phyloP scores from a whole-genome alignment of 768 basidiomycete genomes.

The Coprinellus micaceus region DNA sequence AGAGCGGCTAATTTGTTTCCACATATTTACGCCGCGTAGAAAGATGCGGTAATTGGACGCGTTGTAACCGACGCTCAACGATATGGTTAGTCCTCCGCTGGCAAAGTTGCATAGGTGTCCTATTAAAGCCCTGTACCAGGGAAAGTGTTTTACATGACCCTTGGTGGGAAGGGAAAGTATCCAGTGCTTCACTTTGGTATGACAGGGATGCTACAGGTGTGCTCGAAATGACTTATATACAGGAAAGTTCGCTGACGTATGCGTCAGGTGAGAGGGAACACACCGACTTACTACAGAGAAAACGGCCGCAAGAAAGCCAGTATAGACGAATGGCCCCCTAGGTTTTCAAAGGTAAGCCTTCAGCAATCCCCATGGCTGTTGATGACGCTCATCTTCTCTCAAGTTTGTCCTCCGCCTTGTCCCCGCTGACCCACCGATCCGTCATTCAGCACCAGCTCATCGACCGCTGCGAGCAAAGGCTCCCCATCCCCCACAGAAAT shows the following conservation, averaged over 20 bases:
- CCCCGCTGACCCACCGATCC: too few relatives aligned
- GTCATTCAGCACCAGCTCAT: too few relatives aligned
- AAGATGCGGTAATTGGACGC: conserved; percentile 44
- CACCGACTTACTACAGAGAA: conserved; percentile 47
- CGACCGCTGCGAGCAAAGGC: not conserved
- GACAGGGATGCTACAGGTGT: conserved; percentile 75
- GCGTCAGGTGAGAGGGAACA: conserved; percentile 44
- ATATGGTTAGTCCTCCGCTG: conserved; percentile 41
- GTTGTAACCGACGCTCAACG: conserved; percentile 43
- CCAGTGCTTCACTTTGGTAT: conserved; percentile 82
- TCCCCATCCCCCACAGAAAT: conserved; percentile 39
- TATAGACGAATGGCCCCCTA: conserved; percentile 58
- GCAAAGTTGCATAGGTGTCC: conserved; percentile 2
- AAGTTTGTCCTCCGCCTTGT: conserved; percentile 59
- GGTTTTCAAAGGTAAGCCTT: conserved; percentile 66
- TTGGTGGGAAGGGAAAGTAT: conserved; percentile 55
- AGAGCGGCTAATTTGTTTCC: too few relatives aligned
- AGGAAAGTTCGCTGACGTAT: too few relatives aligned
- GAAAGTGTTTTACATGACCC: conserved; percentile 63
- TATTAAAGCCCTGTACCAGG: conserved; percentile 30
- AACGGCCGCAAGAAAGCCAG: conserved; percentile 30
- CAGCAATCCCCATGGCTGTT: not conserved
- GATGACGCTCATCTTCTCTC: not conserved
- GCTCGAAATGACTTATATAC: conserved; percentile 15
- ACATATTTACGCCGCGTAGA: not conserved